These are phyloP conservation scores for Aquilaria malaccensis DNA, from an alignment of 345 rosid genomes.

Conservation along the genomic window DNA sequence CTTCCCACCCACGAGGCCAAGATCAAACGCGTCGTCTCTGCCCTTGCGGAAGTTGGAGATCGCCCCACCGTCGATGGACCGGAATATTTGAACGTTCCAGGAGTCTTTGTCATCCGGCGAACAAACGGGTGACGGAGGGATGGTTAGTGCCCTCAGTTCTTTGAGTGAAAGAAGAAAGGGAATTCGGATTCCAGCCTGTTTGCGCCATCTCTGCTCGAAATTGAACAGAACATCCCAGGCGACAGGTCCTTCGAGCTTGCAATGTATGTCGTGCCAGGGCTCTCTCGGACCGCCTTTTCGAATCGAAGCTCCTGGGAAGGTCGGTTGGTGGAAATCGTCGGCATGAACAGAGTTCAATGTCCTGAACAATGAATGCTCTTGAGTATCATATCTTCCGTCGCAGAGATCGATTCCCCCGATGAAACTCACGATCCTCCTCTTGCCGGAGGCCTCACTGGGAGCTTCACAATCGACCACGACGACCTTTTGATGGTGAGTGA, in stretches of 20 bases:
- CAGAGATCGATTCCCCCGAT: conserved; percentile 93
- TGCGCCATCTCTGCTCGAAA: conserved; percentile 88
- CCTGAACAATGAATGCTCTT: conserved; percentile 58
- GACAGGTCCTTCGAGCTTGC: conserved; percentile 75
- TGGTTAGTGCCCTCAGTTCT: conserved; percentile 14
- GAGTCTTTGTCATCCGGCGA: conserved; percentile 6
- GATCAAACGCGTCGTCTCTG: neutral
- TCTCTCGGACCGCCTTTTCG: conserved; percentile 85
- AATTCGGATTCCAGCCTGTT: conserved; percentile 30
- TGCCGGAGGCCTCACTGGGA: conserved; percentile 10
- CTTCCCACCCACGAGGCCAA: conserved; percentile 56
- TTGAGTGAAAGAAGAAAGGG: conserved; percentile 25
- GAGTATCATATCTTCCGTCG: conserved; percentile 75
- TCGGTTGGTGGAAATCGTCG: conserved; percentile 83
- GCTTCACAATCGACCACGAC: conserved; percentile 52
- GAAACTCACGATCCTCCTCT: conserved; percentile 62
- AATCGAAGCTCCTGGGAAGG: conserved; percentile 48
- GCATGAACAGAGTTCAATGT: conserved; percentile 44
- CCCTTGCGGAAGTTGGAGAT: conserved; percentile 2
- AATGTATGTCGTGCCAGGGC: conserved; percentile 97
- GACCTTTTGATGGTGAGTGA: conserved; percentile 79
- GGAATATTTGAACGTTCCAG: conserved; percentile 16
- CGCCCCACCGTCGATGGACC: conserved; percentile 15
- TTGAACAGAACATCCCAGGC: conserved; percentile 89
- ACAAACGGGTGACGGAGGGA: conserved; percentile 8